Conservation (phyloP, 2,329 filamentous ascomycete species). For the Passalora sequoiae region DNA sequence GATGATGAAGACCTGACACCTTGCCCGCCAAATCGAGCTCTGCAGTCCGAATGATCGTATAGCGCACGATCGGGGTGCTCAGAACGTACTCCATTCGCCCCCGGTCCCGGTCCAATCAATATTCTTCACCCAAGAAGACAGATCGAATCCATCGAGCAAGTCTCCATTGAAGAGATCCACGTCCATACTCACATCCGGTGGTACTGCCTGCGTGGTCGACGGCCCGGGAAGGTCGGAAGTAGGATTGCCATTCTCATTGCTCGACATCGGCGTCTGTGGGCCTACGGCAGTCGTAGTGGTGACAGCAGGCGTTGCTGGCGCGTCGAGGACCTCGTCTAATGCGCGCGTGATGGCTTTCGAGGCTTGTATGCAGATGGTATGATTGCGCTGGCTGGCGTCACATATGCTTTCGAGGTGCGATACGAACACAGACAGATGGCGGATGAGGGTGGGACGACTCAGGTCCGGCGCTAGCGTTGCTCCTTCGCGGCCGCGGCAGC, state of each 20-base stretch:
- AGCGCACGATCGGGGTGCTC: no score
- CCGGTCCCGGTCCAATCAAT: constrained; percentile 16
- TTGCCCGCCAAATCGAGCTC: no score
- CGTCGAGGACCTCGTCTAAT: constrained; percentile 21
- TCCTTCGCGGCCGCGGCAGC: not conserved
- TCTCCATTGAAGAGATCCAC: constrained; percentile 6
- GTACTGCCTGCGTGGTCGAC: not conserved
- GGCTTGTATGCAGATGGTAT: constrained; percentile 19
- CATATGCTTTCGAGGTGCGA: constrained; percentile 21
- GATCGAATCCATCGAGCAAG: constrained; percentile 12
- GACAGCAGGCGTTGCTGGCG: not conserved
- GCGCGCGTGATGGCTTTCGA: constrained; percentile 15
- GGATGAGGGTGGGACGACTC: constrained; percentile 16
- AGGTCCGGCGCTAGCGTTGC: constrained; percentile 10
- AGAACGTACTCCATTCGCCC: constrained; percentile 13
- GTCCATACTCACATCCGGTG: constrained; percentile 2
- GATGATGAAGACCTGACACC: no score
- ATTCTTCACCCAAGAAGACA: constrained; percentile 14
- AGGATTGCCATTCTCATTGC: not conserved
- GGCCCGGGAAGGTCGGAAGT: not conserved
- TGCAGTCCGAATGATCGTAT: no score
- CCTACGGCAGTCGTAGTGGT: not conserved
- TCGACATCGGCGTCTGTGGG: not conserved
- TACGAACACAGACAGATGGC: constrained; percentile 20
- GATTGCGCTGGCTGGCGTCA: constrained; percentile 17